Evolutionary conservation across 2,329 filamentous ascomycete species (phyloP), one percentile per base, ranked within the genome.

Genomic region (Drechslerella dactyloides): DNA sequence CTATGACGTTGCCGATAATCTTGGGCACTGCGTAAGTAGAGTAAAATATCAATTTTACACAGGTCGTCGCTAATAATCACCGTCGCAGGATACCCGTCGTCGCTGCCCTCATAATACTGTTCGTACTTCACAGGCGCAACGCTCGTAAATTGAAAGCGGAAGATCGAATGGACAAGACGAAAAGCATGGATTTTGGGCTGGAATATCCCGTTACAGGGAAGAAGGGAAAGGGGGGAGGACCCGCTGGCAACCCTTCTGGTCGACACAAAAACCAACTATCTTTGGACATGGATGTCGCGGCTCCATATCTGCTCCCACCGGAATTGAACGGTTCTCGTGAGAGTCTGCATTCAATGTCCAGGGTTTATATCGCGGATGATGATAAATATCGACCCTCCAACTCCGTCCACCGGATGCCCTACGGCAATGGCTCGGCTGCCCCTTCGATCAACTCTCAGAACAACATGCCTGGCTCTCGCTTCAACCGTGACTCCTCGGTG

Each of bases 221-320:
- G 75, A 79, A 79, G 19, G 44, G 73, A 68, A 56, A 55, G 37
- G 52, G 53, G 11, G 46, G 46, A 13, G 54, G 59, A 5, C 33
- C 54, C n/a, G 35, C 24, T n/a, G 40, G 50, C n/a, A 42, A 52
- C 51, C 15, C 58, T 54, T 69, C 66, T 13, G 59, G 58, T 3
- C 80, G 75, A 62, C 79, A 80, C 65, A 78, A 81, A 53, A 81
- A 83, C 40, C 86, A 89, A 76, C 79, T 89, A 55, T 90, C 87
- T 35, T 86, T 81, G 75, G 85, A 87, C 76, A 86, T 93, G 85
- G 87, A 89, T 77, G 83, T 93, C 53, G 86, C 86, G 35, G 94
- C 88, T 76, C 94, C 94, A 1, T 99, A 97, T 79, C 85, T 99
- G n/a, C 84, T 97, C n/a, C 93, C 94, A 2, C 90, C 90, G 0